A percentile compares a stretch with the other conserved stretches of the same genome.
Conservation (phyloP, 192 early-diverging fungal genomes). For the Backusella macrospora region DNA sequence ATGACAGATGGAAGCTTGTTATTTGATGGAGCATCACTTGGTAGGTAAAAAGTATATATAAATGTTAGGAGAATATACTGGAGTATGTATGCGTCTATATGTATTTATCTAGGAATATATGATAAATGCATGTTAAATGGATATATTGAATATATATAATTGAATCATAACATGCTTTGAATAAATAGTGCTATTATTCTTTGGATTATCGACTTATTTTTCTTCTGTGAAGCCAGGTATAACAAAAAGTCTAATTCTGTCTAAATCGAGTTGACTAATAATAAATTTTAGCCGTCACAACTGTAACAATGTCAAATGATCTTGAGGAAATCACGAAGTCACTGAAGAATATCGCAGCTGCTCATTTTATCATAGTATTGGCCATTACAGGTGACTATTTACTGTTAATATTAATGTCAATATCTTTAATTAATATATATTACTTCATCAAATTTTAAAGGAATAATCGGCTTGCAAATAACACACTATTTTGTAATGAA, state of each 20-base stretch:
- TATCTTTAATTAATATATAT: background rate
- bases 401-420: background rate
- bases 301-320: slow-evolving; percentile 22
- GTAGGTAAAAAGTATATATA: slow-evolving; percentile 7
- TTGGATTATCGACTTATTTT: slow-evolving; percentile 25
- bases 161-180: background rate
- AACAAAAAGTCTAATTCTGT: slow-evolving; percentile 3
- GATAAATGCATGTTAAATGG: background rate
- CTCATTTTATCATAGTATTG: slow-evolving; percentile 35
- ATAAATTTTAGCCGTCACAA: slow-evolving; percentile 8
- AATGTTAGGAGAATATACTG: background rate
- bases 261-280: slow-evolving; percentile 11
- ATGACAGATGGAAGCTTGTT: slow-evolving; percentile 33
- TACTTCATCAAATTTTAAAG: background rate
- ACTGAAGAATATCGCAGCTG: slow-evolving; percentile 32
- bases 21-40: slow-evolving; percentile 35
- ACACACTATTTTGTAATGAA: slow-evolving; percentile 25
- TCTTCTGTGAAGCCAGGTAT: slow-evolving; percentile 25
- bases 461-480: slow-evolving; percentile 27
- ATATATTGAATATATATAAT: background rate
- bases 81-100: background rate
- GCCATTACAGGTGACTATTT: slow-evolving; percentile 25
- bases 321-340: slow-evolving; percentile 16
- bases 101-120: background rate
- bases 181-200: slow-evolving; percentile 18